Base-by-base conservation (phyloP, 345 rosid species). In the Hypericum androsaemum region DNA sequence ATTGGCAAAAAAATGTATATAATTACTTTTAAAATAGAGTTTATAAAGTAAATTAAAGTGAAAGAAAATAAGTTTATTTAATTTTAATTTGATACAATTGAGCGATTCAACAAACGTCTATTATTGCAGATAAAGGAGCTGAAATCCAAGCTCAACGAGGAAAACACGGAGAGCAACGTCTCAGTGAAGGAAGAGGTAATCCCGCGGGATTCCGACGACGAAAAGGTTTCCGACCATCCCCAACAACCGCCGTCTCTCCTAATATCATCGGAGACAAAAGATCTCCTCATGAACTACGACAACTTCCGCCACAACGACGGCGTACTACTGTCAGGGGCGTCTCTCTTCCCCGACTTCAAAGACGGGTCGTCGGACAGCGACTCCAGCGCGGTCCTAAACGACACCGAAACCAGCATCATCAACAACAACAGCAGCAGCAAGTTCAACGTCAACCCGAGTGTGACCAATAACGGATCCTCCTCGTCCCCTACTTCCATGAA, bases 331-430 rank as follows among this genome's bases (percentile, higher is more conserved):
- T 22, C 32, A 1, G 66, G 50, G 5, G 59, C 62, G 43, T 52
- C 64, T 10, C 59, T 81, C 12, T 81, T 77, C 63, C 74, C 81
- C 0, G 83, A 77, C 57, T 52, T 68, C 58, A 74, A 73, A 63
- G 94, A 80, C 14, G 96, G 92, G 54, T 84, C 92, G 0, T 84
- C 98, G 0, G 98, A 88, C 37, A 87, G 98, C 39, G 96, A 85
- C 52, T 82, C 95, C 5, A 82, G 96, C 52, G 98, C 95, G 0
- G 70, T 90, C 60, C 52, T 90, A 17, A 90, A 82, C 50, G 95
- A 84, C 16, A 87, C 10, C 14, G 8, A 17, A 32, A 13, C 10
- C 11, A 44, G 10, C 47, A 17, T 10, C 28, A 5, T 32, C 16
- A 7, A 10, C 10, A 15, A 13, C 50, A 13, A 10, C 1, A 2